phyloP scores from a whole-genome alignment of 306 rosid genomes.

The Quercus engelmannii region DNA sequence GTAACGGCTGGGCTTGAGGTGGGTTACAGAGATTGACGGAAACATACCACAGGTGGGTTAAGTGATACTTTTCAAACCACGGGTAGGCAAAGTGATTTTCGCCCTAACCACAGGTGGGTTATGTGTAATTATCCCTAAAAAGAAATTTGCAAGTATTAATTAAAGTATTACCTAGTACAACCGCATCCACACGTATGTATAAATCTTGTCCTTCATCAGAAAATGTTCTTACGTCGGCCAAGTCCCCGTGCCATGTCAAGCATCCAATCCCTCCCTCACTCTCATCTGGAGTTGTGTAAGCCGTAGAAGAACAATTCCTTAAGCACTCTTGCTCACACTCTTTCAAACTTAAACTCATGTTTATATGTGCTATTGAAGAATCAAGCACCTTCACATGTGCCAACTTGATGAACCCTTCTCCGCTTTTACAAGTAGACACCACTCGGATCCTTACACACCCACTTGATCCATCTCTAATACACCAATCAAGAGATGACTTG shows the following conservation, averaged over 20 bases:
- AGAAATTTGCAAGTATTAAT: no score
- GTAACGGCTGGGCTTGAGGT: no score
- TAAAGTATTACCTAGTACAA: slow-evolving; percentile 26
- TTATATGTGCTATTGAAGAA: slow-evolving; percentile 42
- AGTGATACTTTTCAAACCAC: no score
- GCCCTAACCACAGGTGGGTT: no score
- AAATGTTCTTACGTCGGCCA: slow-evolving; percentile 49
- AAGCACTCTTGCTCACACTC: slow-evolving; percentile 46
- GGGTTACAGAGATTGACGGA: no score
- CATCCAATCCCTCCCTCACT: slow-evolving; percentile 43
- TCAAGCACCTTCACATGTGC: slow-evolving; percentile 56
- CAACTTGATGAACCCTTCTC: slow-evolving; percentile 67
- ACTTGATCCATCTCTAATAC: slow-evolving; percentile 48
- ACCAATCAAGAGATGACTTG: slow-evolving; percentile 39
- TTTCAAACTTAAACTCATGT: slow-evolving; percentile 12
- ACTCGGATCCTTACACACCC: slow-evolving; percentile 57
- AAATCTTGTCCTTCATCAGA: slow-evolving; percentile 51
- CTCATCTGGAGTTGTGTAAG: slow-evolving; percentile 48
- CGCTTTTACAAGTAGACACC: slow-evolving; percentile 49
- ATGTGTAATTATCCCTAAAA: no score
- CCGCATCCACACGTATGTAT: slow-evolving; percentile 46
- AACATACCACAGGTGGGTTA: no score
- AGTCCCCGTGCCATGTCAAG: slow-evolving; percentile 46
- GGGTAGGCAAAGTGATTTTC: no score
- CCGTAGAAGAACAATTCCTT: slow-evolving; percentile 54